Percentiles rank a stretch among this genome's conserved stretches.
Evolutionary conservation across 305 asterid species (phyloP).

Genomic region (Fraxinus greggii): DNA sequence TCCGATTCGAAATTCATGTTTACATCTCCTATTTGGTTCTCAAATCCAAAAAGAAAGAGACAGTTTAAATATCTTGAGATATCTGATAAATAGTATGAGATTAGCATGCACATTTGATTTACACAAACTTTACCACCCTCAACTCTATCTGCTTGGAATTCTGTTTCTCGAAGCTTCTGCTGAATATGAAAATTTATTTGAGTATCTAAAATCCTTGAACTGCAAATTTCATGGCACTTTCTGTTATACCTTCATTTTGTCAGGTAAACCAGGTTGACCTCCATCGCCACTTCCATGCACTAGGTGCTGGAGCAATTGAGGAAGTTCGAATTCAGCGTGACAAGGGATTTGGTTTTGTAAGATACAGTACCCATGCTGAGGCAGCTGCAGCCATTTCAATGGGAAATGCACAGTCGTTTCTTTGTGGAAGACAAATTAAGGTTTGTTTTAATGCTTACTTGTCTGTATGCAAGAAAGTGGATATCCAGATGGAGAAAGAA

Average conservation of each 20-base stretch:
- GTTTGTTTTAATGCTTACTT: constrained; percentile 31
- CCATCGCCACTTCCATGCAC: constrained; percentile 76
- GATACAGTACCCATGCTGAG: constrained; percentile 84
- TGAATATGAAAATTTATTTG: background rate
- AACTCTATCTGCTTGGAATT: background rate
- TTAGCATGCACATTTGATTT: background rate
- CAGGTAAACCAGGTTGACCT: constrained; percentile 84
- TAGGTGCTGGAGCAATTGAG: constrained; percentile 90
- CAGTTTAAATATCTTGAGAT: background rate
- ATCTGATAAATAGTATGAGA: background rate
- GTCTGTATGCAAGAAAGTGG: background rate
- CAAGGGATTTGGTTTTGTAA: constrained; percentile 88
- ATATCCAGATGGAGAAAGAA: background rate
- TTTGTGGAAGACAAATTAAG: constrained; percentile 75
- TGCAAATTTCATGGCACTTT: background rate
- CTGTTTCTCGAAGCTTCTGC: background rate
- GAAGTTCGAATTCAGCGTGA: constrained; percentile 90
- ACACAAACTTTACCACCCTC: background rate
- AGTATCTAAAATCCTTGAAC: background rate
- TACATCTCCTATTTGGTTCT: background rate
- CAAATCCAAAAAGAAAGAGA: background rate
- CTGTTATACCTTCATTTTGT: constrained; percentile 6
- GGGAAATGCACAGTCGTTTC: constrained; percentile 70
- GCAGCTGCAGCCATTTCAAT: constrained; percentile 81
- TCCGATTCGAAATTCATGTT: background rate